phyloP scores from a whole-genome alignment of 78 protist species.

The Protostelium mycophagum region DNA sequence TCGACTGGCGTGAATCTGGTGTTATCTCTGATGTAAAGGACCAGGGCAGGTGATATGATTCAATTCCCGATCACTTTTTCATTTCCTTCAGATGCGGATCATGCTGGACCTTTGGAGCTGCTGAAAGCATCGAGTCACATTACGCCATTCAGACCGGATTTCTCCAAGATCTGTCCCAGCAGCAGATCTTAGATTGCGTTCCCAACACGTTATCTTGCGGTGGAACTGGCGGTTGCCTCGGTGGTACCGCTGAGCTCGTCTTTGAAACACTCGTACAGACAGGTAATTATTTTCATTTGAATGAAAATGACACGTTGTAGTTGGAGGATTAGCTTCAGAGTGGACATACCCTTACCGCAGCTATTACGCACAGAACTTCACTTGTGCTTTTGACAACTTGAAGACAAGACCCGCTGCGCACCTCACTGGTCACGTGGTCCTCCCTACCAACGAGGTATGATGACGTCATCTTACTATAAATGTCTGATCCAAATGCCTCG shows the following conservation, averaged over 20 bases:
- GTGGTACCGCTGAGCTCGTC: background rate
- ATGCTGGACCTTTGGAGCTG: too few relatives aligned
- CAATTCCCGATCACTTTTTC: background rate
- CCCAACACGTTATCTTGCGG: background rate
- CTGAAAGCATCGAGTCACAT: background rate
- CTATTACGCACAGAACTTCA: background rate
- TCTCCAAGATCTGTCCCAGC: background rate
- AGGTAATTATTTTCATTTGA: background rate
- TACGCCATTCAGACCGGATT: background rate
- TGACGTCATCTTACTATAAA: too few relatives aligned
- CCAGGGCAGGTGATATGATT: constrained; percentile 49
- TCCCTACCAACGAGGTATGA: background rate
- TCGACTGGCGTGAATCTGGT: background rate
- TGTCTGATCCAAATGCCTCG: too few relatives aligned
- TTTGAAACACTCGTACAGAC: background rate
- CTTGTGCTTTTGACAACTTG: background rate
- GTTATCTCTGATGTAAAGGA: constrained; percentile 47
- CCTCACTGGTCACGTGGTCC: background rate
- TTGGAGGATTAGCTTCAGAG: background rate
- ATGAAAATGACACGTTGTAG: background rate
- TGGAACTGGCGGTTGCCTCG: background rate
- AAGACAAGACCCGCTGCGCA: background rate
- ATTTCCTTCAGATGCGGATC: background rate
- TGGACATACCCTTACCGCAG: background rate
- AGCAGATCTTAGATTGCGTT: background rate